phyloP scores from a whole-genome alignment of 2,329 filamentous ascomycete genomes.

The Xylaria sp. region DNA sequence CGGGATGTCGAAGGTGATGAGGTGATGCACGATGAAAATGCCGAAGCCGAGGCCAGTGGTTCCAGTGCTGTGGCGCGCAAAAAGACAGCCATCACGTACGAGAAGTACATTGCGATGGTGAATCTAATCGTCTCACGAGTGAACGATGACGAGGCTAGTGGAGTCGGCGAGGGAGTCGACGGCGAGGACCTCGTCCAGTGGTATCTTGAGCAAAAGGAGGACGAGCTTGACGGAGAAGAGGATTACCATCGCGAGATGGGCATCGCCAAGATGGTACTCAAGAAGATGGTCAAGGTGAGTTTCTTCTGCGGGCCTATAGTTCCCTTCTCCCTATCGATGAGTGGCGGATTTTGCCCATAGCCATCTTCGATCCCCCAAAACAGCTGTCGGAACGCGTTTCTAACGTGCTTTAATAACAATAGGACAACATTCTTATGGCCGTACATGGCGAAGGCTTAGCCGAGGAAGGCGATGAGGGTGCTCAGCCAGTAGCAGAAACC shows the following conservation, averaged over 20 bases:
- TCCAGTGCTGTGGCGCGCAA: slow-evolving; percentile 61
- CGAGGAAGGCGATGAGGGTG: slow-evolving; percentile 54
- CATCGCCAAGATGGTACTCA: slow-evolving; percentile 75
- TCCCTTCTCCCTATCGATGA: not conserved
- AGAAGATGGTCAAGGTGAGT: slow-evolving; percentile 93
- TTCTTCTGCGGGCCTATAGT: not conserved
- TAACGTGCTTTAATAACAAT: slow-evolving; percentile 50
- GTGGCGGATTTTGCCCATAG: not conserved
- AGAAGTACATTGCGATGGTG: slow-evolving; percentile 92
- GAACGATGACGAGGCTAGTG: slow-evolving; percentile 79
- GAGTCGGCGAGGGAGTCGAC: slow-evolving; percentile 82
- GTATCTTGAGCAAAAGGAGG: slow-evolving; percentile 93
- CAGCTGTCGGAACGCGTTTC: slow-evolving; percentile 19
- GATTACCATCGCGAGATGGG: slow-evolving; percentile 75
- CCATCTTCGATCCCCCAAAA: not conserved
- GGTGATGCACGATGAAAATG: slow-evolving; percentile 58
- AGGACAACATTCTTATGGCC: slow-evolving; percentile 90
- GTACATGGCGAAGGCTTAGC: slow-evolving; percentile 71
- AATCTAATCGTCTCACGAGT: slow-evolving; percentile 86
- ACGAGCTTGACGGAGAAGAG: slow-evolving; percentile 81
- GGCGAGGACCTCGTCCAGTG: slow-evolving; percentile 83
- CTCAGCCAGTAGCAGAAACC: slow-evolving; percentile 53
- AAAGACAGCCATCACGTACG: slow-evolving; percentile 87
- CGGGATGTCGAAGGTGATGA: slow-evolving; percentile 55
- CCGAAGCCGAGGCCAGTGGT: slow-evolving; percentile 53